Conservation (phyloP, 1,139 yeast species). For the Saccharomyces hybrid region DNA sequence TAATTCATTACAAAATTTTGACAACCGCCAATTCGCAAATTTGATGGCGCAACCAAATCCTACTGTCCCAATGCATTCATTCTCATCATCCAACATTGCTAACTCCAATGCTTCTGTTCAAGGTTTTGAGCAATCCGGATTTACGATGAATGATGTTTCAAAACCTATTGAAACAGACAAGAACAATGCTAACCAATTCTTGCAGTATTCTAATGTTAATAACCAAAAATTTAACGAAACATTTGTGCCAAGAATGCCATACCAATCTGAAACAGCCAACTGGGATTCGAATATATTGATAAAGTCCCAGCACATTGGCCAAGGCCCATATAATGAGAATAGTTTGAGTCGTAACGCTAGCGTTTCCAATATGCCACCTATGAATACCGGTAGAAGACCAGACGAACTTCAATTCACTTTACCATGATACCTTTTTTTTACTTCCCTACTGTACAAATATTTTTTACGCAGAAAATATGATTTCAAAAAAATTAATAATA, state of each 20-base stretch:
- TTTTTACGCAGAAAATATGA: not conserved
- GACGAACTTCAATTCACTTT: not conserved
- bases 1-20: slow-evolving; percentile 4
- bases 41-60: slow-evolving; percentile 3
- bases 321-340: not conserved
- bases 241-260: not conserved
- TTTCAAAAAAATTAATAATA: not conserved
- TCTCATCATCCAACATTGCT: not conserved
- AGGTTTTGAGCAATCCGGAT: not conserved
- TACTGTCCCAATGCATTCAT: not conserved
- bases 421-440: not conserved
- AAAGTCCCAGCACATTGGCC: not conserved
- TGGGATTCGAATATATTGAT: not conserved
- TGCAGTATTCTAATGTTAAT: not conserved
- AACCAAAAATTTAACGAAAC: not conserved
- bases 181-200: not conserved
- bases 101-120: not conserved
- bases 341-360: not conserved
- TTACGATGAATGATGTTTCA: not conserved
- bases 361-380: not conserved
- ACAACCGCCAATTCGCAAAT: slow-evolving; percentile 6
- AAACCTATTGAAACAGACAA: not conserved
- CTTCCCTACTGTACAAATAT: not conserved
- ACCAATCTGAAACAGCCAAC: not conserved
- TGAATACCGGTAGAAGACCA: slow-evolving; percentile 1